A percentile compares a stretch with the other conserved stretches of the same genome.
Conservation (phyloP, 768 basidiomycete genomes). For the Omphalotus guepiniiformis region DNA sequence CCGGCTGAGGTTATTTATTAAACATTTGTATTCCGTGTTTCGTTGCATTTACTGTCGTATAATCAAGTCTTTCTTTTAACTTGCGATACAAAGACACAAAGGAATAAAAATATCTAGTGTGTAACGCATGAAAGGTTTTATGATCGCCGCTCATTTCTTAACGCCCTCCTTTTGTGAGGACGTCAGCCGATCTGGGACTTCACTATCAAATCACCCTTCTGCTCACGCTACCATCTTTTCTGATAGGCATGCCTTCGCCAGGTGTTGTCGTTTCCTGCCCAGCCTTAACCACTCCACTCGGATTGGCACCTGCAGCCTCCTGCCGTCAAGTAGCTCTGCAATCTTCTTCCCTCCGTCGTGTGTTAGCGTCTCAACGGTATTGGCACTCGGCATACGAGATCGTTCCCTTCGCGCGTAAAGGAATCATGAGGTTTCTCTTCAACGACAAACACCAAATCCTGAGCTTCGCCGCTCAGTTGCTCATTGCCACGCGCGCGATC, state of each 20-base stretch:
- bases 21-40: no score
- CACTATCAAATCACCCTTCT: conserved; percentile 81
- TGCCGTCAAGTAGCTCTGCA: conserved; percentile 75
- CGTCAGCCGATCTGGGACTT: conserved; percentile 74
- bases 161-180: conserved; percentile 77
- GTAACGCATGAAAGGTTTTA: no score
- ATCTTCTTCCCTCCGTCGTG: conserved; percentile 49
- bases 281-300: conserved; percentile 75
- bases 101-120: no score
- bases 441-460: conserved; percentile 95
- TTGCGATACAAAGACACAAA: no score
- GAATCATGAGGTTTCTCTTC: conserved; percentile 86
- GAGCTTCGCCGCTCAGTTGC: conserved; percentile 56
- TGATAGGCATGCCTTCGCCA: conserved; percentile 89
- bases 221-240: conserved; percentile 67
- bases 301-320: conserved; percentile 62
- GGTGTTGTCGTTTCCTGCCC: conserved; percentile 64
- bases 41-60: no score
- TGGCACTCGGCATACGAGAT: conserved; percentile 57
- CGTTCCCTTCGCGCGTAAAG: conserved; percentile 79
- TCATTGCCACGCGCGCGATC: conserved; percentile 89
- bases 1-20: no score
- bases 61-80: no score
- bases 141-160: no score
- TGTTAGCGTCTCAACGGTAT: conserved; percentile 82